These are phyloP conservation scores for Pyrus betulifolia DNA, from an alignment of 306 rosid species.

Conservation along the genomic window DNA sequence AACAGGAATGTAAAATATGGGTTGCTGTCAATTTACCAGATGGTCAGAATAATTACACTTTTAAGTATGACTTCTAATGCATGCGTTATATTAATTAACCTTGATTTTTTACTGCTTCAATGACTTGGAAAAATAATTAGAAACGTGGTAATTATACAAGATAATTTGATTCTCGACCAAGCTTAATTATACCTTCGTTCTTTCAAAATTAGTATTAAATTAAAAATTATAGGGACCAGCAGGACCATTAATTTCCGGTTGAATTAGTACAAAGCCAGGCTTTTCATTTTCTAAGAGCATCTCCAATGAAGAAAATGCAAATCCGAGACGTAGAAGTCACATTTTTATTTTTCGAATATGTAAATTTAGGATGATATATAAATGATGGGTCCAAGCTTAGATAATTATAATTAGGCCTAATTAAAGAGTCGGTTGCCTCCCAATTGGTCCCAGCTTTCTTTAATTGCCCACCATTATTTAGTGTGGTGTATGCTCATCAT, in stretches of 20 bases:
- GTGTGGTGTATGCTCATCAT: no score
- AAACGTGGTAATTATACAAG: background rate
- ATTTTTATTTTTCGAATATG: no score
- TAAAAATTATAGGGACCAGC: background rate
- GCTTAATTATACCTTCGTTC: background rate
- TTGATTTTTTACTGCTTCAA: background rate
- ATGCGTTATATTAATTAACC: no score
- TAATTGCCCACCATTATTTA: no score
- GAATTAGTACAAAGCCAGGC: background rate
- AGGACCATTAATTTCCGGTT: constrained; percentile 24
- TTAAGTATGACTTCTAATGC: background rate
- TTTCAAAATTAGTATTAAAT: background rate
- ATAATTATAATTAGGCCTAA: background rate
- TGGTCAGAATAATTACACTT: background rate
- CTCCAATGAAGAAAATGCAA: no score
- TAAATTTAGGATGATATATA: background rate
- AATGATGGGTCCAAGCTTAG: background rate
- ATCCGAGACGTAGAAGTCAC: no score
- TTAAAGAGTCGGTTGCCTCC: background rate
- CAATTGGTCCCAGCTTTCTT: background rate
- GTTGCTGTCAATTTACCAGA: background rate
- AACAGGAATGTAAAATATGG: background rate
- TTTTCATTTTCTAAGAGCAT: background rate
- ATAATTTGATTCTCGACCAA: background rate
- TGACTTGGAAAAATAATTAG: no score